A percentile compares a stretch with the other conserved stretches of the same genome.
Conservation (phyloP, 2,329 filamentous ascomycete genomes). For the Nemania serpens region DNA sequence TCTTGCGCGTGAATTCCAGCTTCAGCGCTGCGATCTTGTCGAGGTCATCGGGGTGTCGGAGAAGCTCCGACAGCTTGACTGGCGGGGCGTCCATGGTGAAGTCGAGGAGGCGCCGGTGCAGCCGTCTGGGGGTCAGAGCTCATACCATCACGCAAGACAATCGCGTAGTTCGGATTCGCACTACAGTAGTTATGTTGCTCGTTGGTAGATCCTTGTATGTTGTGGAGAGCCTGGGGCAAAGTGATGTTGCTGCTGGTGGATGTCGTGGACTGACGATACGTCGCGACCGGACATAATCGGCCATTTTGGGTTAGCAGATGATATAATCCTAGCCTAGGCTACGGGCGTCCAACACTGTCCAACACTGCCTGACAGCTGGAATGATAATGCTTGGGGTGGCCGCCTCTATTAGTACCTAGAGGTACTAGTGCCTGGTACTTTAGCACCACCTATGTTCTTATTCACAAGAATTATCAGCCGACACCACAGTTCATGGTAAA, state of each 20-base stretch:
- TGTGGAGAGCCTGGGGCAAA: background rate
- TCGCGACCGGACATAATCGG: no score
- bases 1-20: constrained; percentile 92
- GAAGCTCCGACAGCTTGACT: constrained; percentile 86
- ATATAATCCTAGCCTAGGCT: no score
- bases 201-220: constrained; percentile 1
- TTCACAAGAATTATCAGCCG: no score
- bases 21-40: constrained; percentile 93
- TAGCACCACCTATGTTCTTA: no score
- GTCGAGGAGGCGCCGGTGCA: constrained; percentile 34
- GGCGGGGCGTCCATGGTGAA: constrained; percentile 67
- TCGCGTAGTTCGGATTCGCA: background rate
- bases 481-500: no score
- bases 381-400: no score
- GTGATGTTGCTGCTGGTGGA: background rate
- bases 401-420: no score
- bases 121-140: constrained; percentile 29
- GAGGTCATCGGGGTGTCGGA: constrained; percentile 94
- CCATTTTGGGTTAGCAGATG: no score
- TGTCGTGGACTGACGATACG: background rate
- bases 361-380: no score
- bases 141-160: constrained; percentile 36
- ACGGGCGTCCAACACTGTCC: no score
- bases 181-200: background rate
- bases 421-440: no score